Evolutionary conservation across 2,329 filamentous ascomycete species (phyloP), one percentile per base, ranked within the genome.

Genomic region (Aspergillus spinulosporus): DNA sequence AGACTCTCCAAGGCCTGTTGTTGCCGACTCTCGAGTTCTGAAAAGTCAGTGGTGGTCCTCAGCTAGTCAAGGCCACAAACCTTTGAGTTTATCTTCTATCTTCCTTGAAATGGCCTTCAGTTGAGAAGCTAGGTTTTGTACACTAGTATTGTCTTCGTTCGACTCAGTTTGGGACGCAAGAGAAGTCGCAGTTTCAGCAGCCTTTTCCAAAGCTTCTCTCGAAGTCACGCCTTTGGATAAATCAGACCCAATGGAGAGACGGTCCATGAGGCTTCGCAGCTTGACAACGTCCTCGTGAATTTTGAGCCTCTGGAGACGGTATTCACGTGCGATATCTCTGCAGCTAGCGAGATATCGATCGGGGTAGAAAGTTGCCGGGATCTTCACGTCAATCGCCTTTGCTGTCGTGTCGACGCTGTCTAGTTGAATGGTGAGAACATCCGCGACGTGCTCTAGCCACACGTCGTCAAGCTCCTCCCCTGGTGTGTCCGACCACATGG

Each of bases 271-370:
- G 8, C 49, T 54, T 15, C 74, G 69, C 9, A 77, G 48, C 37
- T 62, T 66, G 26, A 64, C 60, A 4, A 77, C 63, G 34, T 74
- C 66, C 37, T 68, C 61, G 32, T 67, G 63, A 5, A 72, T 62
- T 45, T 72, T 65, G 5, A 75, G 65, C 59, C 72, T 70, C 31
- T 68, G 68, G 6, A 61, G 57, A 32, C 81, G 78, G 56, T 85
- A 77, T 6, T 76, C 72, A 43, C 74, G 74, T n/a, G 81, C 76
- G 6, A 76, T 64, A 1, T 75, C 74, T 54, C 77, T 74, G 57
- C 81, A 82, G 59, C 76, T 72, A 48, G 81, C 74, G 45, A 86
- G 72, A 66, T 87, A 88, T 45, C 84, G 78, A 69, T 87, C 85
- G 3, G 82, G 77, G 60, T 84, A 85, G 64, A 84, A 79, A 1